A percentile compares a stretch with the other conserved stretches of the same genome.
Conservation (phyloP, 108 stramenopile species). For the Cyclostephanos tholiformis region DNA sequence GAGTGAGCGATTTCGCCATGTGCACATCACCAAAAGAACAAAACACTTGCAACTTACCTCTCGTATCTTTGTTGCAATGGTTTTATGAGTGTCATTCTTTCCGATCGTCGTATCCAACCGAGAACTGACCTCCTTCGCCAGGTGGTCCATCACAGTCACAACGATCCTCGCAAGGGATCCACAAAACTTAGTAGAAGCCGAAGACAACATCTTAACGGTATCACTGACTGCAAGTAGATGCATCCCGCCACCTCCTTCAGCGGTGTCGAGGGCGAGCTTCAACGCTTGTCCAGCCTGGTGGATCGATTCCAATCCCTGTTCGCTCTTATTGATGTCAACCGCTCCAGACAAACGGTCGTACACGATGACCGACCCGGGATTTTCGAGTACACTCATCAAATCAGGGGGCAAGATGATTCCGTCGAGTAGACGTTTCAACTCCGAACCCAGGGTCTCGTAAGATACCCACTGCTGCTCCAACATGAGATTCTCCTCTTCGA, state of each 20-base stretch:
- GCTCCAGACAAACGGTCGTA: conserved; percentile 65
- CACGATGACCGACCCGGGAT: conserved; percentile 77
- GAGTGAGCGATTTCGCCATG: neutral
- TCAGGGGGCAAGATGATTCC: conserved; percentile 69
- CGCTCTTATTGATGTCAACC: conserved; percentile 75
- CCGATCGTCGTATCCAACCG: conserved; percentile 66
- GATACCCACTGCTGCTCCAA: conserved; percentile 90
- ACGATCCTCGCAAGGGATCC: conserved; percentile 79
- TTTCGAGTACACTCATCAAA: conserved; percentile 66
- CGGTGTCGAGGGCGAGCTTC: conserved; percentile 78
- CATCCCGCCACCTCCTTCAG: conserved; percentile 78
- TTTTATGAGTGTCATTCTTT: conserved; percentile 78
- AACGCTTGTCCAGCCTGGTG: conserved; percentile 79
- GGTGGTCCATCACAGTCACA: conserved; percentile 87
- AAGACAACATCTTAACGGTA: conserved; percentile 62
- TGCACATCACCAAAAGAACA: neutral
- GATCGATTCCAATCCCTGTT: conserved; percentile 79
- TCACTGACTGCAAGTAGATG: conserved; percentile 83
- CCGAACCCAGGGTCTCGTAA: conserved; percentile 74
- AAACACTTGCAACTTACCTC: conserved; percentile 47
- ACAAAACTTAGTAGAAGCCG: conserved; percentile 71
- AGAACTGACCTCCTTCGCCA: conserved; percentile 67
- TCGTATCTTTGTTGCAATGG: conserved; percentile 85
- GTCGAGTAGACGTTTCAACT: conserved; percentile 73
- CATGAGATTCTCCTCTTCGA: conserved; percentile 90